Percentiles rank a stretch among this genome's conserved stretches.
Conservation (phyloP, 768 basidiomycete genomes). For the Hysterangium stoloniferum region DNA sequence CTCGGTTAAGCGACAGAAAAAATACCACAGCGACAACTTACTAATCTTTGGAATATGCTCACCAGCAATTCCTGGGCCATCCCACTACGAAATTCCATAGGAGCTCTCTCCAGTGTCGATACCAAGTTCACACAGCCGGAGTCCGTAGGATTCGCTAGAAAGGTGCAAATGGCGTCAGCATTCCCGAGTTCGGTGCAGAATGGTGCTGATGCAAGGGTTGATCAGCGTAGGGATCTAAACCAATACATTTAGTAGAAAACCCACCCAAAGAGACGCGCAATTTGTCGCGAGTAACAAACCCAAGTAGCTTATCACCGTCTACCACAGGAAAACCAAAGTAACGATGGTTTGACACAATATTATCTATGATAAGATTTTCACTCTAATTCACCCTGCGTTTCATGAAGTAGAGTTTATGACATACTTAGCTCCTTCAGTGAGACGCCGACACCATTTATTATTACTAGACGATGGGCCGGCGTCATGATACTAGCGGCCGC, state of each 20-base stretch:
- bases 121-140: conserved; percentile 25
- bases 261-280: conserved; percentile 32
- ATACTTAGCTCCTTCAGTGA: conserved; percentile 44
- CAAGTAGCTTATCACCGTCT: conserved; percentile 41
- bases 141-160: conserved; percentile 4
- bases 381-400: background rate
- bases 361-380: conserved; percentile 22
- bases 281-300: conserved; percentile 53
- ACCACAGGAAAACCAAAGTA: conserved; percentile 66
- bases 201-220: conserved; percentile 11
- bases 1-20: background rate
- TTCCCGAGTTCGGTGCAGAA: conserved; percentile 17
- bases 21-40: conserved; percentile 18
- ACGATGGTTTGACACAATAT: conserved; percentile 34
- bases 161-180: conserved; percentile 13
- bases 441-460: conserved; percentile 36
- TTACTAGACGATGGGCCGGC: conserved; percentile 39
- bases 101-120: conserved; percentile 33
- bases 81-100: conserved; percentile 59
- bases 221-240: conserved; percentile 18
- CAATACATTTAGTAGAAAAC: conserved; percentile 8
- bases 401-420: conserved; percentile 11
- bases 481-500: conserved; percentile 57
- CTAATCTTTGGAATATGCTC: conserved; percentile 68
- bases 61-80: conserved; percentile 66